phyloP scores from a whole-genome alignment of 441 rosid species.

The Populus hybrid region DNA sequence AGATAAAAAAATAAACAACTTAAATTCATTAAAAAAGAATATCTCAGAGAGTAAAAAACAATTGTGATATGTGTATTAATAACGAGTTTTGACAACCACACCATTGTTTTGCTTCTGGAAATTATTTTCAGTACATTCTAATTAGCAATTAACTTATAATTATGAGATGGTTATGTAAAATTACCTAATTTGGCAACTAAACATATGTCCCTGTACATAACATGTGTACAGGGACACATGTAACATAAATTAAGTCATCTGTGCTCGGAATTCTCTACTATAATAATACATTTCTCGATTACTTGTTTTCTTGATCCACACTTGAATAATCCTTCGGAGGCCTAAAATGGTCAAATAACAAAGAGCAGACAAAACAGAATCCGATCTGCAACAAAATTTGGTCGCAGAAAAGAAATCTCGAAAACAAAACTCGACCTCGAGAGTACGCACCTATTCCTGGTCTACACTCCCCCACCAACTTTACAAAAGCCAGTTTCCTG shows the following conservation, averaged over 20 bases:
- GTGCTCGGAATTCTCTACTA: too few relatives aligned
- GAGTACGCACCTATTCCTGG: slow-evolving; percentile 10
- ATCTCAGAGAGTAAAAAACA: too few relatives aligned
- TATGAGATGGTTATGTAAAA: not conserved
- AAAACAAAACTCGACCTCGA: not conserved
- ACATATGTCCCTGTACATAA: not conserved
- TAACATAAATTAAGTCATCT: not conserved
- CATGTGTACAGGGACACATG: not conserved
- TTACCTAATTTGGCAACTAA: not conserved
- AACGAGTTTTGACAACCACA: not conserved
- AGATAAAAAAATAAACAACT: too few relatives aligned
- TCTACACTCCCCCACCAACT: slow-evolving; percentile 41
- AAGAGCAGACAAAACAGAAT: slow-evolving; percentile 17
- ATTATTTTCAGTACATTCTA: not conserved
- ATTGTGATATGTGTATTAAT: too few relatives aligned
- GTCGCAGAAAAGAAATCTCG: slow-evolving; percentile 12
- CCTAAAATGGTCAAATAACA: slow-evolving; percentile 27
- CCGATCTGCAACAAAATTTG: slow-evolving; percentile 13
- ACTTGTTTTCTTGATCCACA: not conserved
- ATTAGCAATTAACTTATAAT: not conserved
- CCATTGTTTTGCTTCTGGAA: not conserved
- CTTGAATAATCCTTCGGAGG: not conserved
- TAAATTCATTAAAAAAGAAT: too few relatives aligned
- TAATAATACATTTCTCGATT: too few relatives aligned
- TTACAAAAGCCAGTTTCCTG: slow-evolving; percentile 56